Percentiles rank a stretch among this genome's conserved stretches.
Evolutionary conservation across 176 grass and related monocot species (phyloP).

Genomic region (Hsuehochloa calcarea): DNA sequence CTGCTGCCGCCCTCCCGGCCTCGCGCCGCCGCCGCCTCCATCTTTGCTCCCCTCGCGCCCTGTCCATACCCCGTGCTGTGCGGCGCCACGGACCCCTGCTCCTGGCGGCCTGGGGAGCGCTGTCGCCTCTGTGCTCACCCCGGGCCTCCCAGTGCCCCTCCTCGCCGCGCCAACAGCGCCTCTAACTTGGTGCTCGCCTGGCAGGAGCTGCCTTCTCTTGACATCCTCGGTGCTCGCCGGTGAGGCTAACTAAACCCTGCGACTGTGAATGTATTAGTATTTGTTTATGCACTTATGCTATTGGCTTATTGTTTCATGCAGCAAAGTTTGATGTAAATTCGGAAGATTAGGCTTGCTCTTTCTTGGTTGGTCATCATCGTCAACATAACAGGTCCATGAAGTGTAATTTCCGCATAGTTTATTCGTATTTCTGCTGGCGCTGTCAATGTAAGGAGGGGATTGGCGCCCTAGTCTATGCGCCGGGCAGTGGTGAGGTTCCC

Average conservation of each 20-base stretch:
- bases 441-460: slow-evolving; percentile 17
- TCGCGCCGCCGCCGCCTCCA: neutral
- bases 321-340: neutral
- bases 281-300: neutral
- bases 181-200: no score
- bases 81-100: no score
- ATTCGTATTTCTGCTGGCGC: neutral
- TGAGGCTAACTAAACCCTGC: neutral
- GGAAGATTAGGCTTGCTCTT: neutral
- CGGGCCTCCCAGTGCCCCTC: neutral
- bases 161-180: neutral
- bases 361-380: neutral
- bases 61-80: no score
- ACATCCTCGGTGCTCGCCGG: neutral
- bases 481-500: slow-evolving; percentile 22
- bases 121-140: neutral
- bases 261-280: neutral
- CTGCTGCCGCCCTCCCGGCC: neutral
- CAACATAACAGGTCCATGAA: slow-evolving; percentile 20
- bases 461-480: slow-evolving; percentile 18
- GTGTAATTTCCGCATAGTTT: neutral
- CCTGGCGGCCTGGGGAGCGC: neutral
- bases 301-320: neutral
- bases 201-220: no score
- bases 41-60: no score